phyloP scores from a whole-genome alignment of 257 asterid species.

The Gentiana straminea region DNA sequence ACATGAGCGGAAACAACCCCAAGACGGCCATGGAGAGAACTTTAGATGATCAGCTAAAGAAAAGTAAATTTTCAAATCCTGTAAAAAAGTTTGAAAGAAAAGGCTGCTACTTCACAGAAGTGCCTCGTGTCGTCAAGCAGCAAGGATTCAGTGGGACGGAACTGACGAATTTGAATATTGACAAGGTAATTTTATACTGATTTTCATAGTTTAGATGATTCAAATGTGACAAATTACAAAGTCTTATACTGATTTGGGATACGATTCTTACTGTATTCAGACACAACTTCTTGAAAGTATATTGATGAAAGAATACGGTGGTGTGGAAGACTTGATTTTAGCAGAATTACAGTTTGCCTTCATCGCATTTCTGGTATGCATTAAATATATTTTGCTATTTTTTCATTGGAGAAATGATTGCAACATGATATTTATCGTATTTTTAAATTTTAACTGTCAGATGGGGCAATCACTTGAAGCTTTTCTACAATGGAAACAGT shows the following conservation, averaged over 20 bases:
- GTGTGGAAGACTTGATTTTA: slow-evolving; percentile 64
- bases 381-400: neutral
- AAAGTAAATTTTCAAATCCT: slow-evolving; percentile 35
- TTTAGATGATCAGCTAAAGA: slow-evolving; percentile 60
- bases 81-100: slow-evolving; percentile 37
- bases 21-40: slow-evolving; percentile 53
- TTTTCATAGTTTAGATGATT: neutral
- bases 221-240: neutral
- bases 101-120: slow-evolving; percentile 73
- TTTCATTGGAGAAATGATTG: neutral
- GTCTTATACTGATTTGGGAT: slow-evolving; percentile 10
- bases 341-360: slow-evolving; percentile 93
- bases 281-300: slow-evolving; percentile 64
- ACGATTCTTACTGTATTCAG: slow-evolving; percentile 28
- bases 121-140: slow-evolving; percentile 84
- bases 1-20: slow-evolving; percentile 33
- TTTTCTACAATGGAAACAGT: slow-evolving; percentile 79
- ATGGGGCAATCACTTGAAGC: slow-evolving; percentile 98
- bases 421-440: slow-evolving; percentile 4
- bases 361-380: slow-evolving; percentile 73
- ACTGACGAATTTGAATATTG: slow-evolving; percentile 83
- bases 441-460: slow-evolving; percentile 35
- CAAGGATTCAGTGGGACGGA: slow-evolving; percentile 59
- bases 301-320: slow-evolving; percentile 56
- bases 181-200: slow-evolving; percentile 45